Evolutionary conservation across 2,329 filamentous ascomycete species (phyloP), one percentile per base, ranked within the genome.

Genomic region (Colletotrichum destructivum): DNA sequence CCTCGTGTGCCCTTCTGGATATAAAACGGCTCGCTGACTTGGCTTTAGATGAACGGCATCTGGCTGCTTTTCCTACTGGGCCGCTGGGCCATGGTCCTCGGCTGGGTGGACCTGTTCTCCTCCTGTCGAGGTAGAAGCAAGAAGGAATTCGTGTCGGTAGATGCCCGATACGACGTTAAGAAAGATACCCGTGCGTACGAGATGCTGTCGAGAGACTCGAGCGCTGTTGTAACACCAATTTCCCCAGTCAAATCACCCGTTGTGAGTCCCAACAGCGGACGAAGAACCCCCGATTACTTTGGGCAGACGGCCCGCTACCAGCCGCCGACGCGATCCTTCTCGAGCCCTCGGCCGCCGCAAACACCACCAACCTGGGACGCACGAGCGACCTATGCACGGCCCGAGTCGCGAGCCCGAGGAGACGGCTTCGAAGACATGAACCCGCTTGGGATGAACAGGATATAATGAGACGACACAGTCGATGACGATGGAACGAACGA

Each of bases 141-240:
- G 79, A 89, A 90, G 76, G 96, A 98, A 81, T 98, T 98, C 77
- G 93, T 98, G 74, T 97, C 94, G 49, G 91, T 93, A 56, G 96
- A 98, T 79, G 94, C 95, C 57, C 88, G 89, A 73, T 82, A 84
- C 76, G 87, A 89, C 71, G 81, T 87, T 71, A 90, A 90, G 74
- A 87, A 89, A 80, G 90, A 91, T 76, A 86, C 86, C 80, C 89
- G 90, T 84, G 90, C 91, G 81, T 95, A 95, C 86, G 93, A 95
- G 86, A 95, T 95, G 93, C 90, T 95, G 77, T 89, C 88, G 75
- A 85, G 84, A 81, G 88, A 88, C 77, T 84, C 84, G 80, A 86
- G 84, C 81, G 81, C 84, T 76, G 81, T 84, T 83, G 83, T 88
- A 86, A 89, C 88, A 82, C 85, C 87, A 74, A 77, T 83, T 77